phyloP scores from a whole-genome alignment of 495 filamentous ascomycete genomes.

The Xylaria bambusicola region DNA sequence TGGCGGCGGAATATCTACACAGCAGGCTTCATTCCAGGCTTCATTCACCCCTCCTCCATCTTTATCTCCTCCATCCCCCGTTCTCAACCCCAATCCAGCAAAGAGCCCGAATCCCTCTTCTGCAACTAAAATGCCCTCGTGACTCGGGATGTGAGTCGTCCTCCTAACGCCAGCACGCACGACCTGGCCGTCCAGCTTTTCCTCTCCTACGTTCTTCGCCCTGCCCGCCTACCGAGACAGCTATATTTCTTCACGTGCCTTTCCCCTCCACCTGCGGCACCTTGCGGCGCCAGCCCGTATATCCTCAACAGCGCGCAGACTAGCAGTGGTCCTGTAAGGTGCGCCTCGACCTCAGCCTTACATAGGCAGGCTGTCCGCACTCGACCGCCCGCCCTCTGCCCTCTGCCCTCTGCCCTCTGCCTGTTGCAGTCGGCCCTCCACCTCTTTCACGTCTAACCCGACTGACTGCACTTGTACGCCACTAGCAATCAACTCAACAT shows the following conservation, averaged over 20 bases:
- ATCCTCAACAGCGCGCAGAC: not conserved
- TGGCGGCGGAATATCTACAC: not conserved
- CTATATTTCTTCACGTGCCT: conserved; percentile 8
- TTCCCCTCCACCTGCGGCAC: not conserved
- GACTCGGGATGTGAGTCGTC: conserved; percentile 8
- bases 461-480: not conserved
- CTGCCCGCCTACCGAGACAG: not conserved
- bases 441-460: not conserved
- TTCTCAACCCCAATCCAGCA: conserved; percentile 4
- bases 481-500: not conserved
- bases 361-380: not conserved
- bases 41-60: not conserved
- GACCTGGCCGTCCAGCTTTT: not conserved
- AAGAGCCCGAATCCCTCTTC: conserved; percentile 4
- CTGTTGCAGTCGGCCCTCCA: not conserved
- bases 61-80: not conserved
- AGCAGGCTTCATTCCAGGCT: too few relatives aligned
- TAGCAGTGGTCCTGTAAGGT: too few relatives aligned
- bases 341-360: conserved; percentile 15
- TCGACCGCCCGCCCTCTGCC: not conserved
- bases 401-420: not conserved
- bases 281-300: not conserved
- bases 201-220: not conserved
- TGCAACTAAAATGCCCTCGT: conserved; percentile 17
- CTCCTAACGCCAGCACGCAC: not conserved